Evolutionary conservation across 1,139 yeast species (phyloP).

Genomic region (Kodamaea anthophila): DNA sequence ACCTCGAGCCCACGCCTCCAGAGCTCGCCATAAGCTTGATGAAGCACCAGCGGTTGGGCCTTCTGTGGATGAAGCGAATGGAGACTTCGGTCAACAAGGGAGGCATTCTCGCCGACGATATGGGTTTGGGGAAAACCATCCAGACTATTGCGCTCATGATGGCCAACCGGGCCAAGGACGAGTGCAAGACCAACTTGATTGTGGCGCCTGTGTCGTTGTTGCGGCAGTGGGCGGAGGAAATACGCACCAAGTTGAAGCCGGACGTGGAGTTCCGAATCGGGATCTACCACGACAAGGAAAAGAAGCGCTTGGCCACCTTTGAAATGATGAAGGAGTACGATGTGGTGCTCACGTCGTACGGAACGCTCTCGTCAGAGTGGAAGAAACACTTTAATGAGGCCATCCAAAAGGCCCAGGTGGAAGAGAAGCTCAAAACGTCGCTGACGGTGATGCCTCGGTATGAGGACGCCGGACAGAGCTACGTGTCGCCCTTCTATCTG

Average conservation of each 20-base stretch:
- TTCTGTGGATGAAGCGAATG: constrained; percentile 71
- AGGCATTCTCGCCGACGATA: constrained; percentile 86
- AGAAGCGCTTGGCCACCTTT: constrained; percentile 33
- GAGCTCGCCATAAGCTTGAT: constrained; percentile 59
- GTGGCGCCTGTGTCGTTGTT: constrained; percentile 82
- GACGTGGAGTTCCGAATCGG: constrained; percentile 42
- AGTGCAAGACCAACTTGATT: constrained; percentile 57
- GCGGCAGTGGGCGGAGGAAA: constrained; percentile 80
- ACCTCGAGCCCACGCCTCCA: constrained; percentile 58
- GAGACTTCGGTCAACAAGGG: constrained; percentile 60
- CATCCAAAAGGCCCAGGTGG: constrained; percentile 21
- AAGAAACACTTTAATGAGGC: constrained; percentile 50
- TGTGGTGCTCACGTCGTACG: constrained; percentile 74
- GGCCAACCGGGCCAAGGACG: constrained; percentile 40
- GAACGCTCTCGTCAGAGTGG: constrained; percentile 63
- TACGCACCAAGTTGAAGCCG: constrained; percentile 53
- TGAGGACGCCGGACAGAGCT: constrained; percentile 36
- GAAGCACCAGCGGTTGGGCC: constrained; percentile 82
- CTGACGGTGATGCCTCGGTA: constrained; percentile 30
- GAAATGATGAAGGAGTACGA: constrained; percentile 52
- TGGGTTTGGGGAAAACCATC: constrained; percentile 92
- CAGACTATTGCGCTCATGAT: constrained; percentile 71
- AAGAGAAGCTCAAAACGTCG: constrained; percentile 13
- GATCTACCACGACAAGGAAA: constrained; percentile 56
- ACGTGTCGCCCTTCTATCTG: constrained; percentile 63